Conservation (phyloP, 495 filamentous ascomycete species). For the Ascodesmis nigricans region DNA sequence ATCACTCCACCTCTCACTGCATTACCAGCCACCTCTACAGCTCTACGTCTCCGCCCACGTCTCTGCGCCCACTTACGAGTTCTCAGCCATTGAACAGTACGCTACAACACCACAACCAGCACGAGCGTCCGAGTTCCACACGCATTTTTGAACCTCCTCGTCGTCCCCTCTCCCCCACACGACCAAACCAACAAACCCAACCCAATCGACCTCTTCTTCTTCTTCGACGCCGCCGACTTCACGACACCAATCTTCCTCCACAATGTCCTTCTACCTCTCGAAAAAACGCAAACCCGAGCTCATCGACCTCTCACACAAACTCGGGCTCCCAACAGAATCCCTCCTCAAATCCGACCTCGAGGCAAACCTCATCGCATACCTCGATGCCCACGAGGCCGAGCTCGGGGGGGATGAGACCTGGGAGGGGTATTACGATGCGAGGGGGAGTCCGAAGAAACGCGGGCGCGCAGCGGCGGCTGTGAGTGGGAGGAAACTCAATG, state of each 20-base stretch:
- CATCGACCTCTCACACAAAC: conserved; percentile 45
- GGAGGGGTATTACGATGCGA: conserved; percentile 47
- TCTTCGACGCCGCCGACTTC: background rate
- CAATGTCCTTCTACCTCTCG: conserved; percentile 38
- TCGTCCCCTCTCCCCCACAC: conserved; percentile 8
- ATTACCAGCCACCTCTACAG: no score
- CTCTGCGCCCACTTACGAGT: no score
- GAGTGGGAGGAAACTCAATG: conserved; percentile 22
- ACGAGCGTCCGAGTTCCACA: no score
- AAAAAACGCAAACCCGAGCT: conserved; percentile 71
- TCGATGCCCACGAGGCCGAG: conserved; percentile 39
- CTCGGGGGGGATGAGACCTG: conserved; percentile 42
- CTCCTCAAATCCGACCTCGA: conserved; percentile 70
- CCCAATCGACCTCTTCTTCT: conserved; percentile 1
- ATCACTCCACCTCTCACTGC: no score
- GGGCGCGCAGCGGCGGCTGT: no score
- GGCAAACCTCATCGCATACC: conserved; percentile 47
- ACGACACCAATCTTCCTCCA: conserved; percentile 1
- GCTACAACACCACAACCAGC: no score
- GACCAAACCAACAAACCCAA: conserved; percentile 6
- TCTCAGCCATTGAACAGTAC: no score
- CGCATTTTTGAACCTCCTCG: conserved; percentile 2
- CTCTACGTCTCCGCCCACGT: no score
- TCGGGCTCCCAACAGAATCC: conserved; percentile 49
- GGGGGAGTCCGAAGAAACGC: conserved; percentile 60